Base-by-base conservation (phyloP, 305 asterid genomes). In the Coffea humblotiana region DNA sequence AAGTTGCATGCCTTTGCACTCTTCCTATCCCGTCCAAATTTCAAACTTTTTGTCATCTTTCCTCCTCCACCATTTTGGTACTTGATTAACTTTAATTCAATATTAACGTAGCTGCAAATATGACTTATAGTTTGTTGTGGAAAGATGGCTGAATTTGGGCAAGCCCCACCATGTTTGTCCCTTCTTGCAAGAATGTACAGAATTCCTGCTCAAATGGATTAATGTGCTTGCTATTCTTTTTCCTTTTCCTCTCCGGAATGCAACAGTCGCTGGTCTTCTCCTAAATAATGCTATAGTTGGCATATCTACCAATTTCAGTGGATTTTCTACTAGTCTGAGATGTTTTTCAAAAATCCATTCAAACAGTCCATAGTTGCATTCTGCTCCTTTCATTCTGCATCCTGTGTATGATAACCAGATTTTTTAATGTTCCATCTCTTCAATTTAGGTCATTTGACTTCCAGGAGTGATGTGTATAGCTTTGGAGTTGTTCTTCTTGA, bases 401-500 rank as follows among this genome's bases (percentile, higher is more conserved):
- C 7, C 21, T 45, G 58, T 8, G 15, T 16, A 49, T 23, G 15
- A 66, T 18, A 75, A 48, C 6, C 35, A 21, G 27, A 25, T n/a
- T 74, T n/a, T 54, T 15, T 60, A 23, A 65, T 69, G 13, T 49
- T 49, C 56, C 72, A 77, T 77, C 43, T 74, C n/a, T 51, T 70
- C 0, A 61, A 61, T 68, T 58, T 48, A 92, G 97, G 97, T 29
- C 97, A 88, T 82, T 86, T 93, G 84, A 88, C 94, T 58, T 80
- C 94, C 23, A 90, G 87, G 90, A 91, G 92, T 54, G 95, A 93
- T 32, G 94, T 93, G 29, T 93, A 91, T 86, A 90, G 94, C 78
- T 93, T 89, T 49, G 97, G 97, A 74, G 97, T 93, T 0, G 93
- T 93, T 76, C 87, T 93, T 35, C 72, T 93, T 4, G 97, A 93